Base-by-base conservation (phyloP, 2,329 filamentous ascomycete genomes). In the Truncatella angustata region DNA sequence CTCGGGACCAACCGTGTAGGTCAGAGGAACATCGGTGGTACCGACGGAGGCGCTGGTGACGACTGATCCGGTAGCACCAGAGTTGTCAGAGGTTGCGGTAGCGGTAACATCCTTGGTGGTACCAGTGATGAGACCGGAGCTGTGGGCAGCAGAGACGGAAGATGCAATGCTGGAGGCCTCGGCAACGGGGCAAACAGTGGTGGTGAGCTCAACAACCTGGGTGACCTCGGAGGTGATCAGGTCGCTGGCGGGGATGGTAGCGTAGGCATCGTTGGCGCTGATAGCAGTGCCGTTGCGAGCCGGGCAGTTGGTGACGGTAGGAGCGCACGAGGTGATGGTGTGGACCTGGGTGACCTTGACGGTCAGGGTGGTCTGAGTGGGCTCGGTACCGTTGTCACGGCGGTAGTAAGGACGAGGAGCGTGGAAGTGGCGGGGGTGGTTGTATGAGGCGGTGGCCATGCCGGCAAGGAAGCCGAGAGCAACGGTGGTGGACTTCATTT, bases 131-230 rank as follows among this genome's bases (percentile, higher is more conserved):
- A 63, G 58, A 35, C 66, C 66, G 26, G 61, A 65, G 63, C 59
- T 62, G 61, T 67, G 63, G 35, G 60, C 64, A 9, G 66, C 54
- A 23, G 67, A 44, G 50, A 65, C 65, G 60, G 60, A 66, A 14
- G 66, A 66, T 48, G 66, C 55, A n/a, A n/a, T n/a, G n/a, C n/a
- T n/a, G n/a, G n/a, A n/a, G 26, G 60, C 62, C 35, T 62, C 56
- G 12, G 59, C 63, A 4, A 70, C 67, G 12, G 70, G 69, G 62
- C 69, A 72, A 46, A 71, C 59, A 14, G 65, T 69, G 14, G 68
- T 71, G 49, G 67, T 70, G 26, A 69, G 55, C 30, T 67, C 62
- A 34, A 71, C 61, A 37, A 69, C 65, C 60, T 70, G 64, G 16
- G 70, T 71, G 32, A 69, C 63, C 4, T 66, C 59, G 30, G 58